A percentile compares a stretch with the other conserved stretches of the same genome.
phyloP scores from a whole-genome alignment of 768 basidiomycete genomes.

The Leccinum pellstonianum region DNA sequence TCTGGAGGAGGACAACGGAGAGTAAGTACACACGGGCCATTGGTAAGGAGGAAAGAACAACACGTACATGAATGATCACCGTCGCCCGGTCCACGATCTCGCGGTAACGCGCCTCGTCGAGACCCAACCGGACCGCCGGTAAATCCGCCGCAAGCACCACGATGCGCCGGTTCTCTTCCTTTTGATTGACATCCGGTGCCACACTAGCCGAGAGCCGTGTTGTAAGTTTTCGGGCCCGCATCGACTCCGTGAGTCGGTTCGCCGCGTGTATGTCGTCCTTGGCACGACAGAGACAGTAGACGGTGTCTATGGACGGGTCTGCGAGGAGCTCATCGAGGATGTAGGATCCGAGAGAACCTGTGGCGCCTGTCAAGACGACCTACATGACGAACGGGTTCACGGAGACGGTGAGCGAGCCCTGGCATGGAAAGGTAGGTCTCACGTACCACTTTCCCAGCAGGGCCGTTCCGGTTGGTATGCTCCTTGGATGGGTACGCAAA shows the following conservation, averaged over 20 bases:
- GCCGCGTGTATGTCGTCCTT: slow-evolving; percentile 42
- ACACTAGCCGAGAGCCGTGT: not conserved
- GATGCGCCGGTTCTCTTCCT: slow-evolving; percentile 27
- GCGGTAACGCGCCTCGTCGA: slow-evolving; percentile 37
- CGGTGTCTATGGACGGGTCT: slow-evolving; percentile 11
- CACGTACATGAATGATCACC: slow-evolving; percentile 44
- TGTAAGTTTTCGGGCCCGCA: not conserved
- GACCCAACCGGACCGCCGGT: slow-evolving; percentile 41
- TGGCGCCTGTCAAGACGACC: slow-evolving; percentile 49
- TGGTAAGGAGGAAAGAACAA: not conserved
- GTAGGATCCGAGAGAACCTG: slow-evolving; percentile 50
- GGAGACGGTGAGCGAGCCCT: not conserved
- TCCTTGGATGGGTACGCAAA: slow-evolving; percentile 6
- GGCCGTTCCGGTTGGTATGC: slow-evolving; percentile 9
- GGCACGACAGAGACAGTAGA: slow-evolving; percentile 54
- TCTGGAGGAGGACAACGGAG: slow-evolving; percentile 28
- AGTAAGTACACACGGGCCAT: not conserved
- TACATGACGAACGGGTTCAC: not conserved
- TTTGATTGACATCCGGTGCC: not conserved
- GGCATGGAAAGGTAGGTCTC: not conserved
- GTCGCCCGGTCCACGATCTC: slow-evolving; percentile 38
- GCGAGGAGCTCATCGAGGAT: slow-evolving; percentile 43
- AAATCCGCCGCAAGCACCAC: slow-evolving; percentile 44
- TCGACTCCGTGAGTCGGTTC: not conserved
- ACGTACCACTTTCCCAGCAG: slow-evolving; percentile 20